phyloP scores from a whole-genome alignment of 495 filamentous ascomycete species.

The Lentithecium fluviatile region DNA sequence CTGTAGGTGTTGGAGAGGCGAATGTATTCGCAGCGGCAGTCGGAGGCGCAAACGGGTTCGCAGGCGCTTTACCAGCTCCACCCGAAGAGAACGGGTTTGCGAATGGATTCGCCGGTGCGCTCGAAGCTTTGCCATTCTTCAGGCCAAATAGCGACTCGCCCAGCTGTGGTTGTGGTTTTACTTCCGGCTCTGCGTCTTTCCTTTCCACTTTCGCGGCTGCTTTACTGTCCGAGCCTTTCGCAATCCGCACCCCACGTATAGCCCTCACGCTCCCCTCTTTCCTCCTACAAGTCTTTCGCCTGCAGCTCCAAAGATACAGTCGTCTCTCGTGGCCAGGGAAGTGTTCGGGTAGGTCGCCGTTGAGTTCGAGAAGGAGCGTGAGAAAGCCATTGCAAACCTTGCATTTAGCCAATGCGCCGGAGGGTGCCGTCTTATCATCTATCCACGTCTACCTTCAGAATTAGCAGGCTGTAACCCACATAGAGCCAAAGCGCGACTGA shows the following conservation, averaged over 20 bases:
- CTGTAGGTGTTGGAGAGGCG: conserved; percentile 41
- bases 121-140: conserved; percentile 8
- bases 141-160: conserved; percentile 41
- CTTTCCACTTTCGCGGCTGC: conserved; percentile 37
- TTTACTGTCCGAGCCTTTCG: conserved; percentile 37
- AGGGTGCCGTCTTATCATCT: conserved; percentile 64
- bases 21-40: conserved; percentile 59
- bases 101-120: conserved; percentile 28
- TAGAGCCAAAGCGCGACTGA: conserved; percentile 48
- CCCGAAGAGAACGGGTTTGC: conserved; percentile 33
- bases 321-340: conserved; percentile 84
- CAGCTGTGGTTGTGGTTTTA: conserved; percentile 34
- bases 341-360: conserved; percentile 82
- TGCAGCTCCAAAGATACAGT: conserved; percentile 80
- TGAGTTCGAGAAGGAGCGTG: conserved; percentile 82
- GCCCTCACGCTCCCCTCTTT: conserved; percentile 78
- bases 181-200: conserved; percentile 29
- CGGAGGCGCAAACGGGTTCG: conserved; percentile 51
- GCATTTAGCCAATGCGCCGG: conserved; percentile 78
- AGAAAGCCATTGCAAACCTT: conserved; percentile 83
- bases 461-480: not conserved
- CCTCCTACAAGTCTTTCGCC: conserved; percentile 73
- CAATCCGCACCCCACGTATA: conserved; percentile 61
- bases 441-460: conserved; percentile 69
- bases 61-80: conserved; percentile 22